Conservation (phyloP, 768 basidiomycete species). For the Podaxis sp. region DNA sequence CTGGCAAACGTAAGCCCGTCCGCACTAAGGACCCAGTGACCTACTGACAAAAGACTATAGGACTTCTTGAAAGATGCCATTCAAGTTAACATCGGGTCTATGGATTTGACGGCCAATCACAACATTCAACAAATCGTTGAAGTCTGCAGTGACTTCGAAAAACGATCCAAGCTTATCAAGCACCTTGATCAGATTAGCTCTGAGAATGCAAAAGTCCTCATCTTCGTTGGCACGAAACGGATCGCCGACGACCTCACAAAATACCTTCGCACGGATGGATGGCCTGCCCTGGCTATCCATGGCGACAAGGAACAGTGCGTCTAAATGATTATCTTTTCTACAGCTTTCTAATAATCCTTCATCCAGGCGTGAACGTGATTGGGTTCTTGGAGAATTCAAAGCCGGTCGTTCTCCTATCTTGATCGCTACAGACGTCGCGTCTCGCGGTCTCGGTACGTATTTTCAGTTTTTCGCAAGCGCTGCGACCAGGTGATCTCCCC, state of each 20-base stretch:
- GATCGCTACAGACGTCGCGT: conserved; percentile 98
- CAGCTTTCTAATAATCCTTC: background rate
- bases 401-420: conserved; percentile 96
- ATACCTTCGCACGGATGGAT: conserved; percentile 95
- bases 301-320: conserved; percentile 98
- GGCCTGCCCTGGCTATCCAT: conserved; percentile 99
- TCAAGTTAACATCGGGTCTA: conserved; percentile 98
- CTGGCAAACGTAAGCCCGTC: conserved; percentile 69
- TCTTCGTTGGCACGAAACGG: conserved; percentile 97
- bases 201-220: conserved; percentile 98
- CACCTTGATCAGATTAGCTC: conserved; percentile 95
- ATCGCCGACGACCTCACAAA: conserved; percentile 99
- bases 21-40: background rate
- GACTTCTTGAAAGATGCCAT: conserved; percentile 97
- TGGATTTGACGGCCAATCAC: conserved; percentile 98
- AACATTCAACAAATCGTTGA: conserved; percentile 96
- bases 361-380: conserved; percentile 91
- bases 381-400: conserved; percentile 98
- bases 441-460: conserved; percentile 98
- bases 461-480: conserved; percentile 45
- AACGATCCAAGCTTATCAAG: conserved; percentile 93
- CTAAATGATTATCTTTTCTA: background rate
- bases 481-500: conserved; percentile 28
- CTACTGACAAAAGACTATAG: conserved; percentile 31
- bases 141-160: conserved; percentile 96